Percentiles rank a stretch among this genome's conserved stretches.
These are phyloP conservation scores for Vicia faba DNA, from an alignment of 306 rosid species.

Conservation along the genomic window DNA sequence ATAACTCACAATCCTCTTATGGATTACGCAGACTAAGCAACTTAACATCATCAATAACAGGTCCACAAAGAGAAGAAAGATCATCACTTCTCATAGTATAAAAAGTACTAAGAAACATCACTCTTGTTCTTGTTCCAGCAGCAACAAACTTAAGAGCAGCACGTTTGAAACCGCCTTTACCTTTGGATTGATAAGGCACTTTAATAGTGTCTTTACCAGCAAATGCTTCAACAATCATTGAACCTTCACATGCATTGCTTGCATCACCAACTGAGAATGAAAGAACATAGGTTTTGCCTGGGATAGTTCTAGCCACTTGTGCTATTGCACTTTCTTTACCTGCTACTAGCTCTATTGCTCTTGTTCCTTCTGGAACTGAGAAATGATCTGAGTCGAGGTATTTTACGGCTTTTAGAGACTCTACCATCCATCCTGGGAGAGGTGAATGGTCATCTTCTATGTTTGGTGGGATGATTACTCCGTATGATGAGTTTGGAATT, in stretches of 20 bases:
- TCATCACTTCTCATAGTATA: conserved; percentile 94
- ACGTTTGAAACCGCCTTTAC: conserved; percentile 85
- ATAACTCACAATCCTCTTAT: too few relatives aligned
- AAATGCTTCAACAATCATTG: conserved; percentile 87
- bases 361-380: conserved; percentile 73
- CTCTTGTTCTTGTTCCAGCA: conserved; percentile 51
- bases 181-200: conserved; percentile 87
- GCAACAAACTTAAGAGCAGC: conserved; percentile 77
- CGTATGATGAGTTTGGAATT: conserved; percentile 83
- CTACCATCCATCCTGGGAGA: conserved; percentile 96
- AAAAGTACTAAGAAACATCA: conserved; percentile 83
- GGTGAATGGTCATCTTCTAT: conserved; percentile 94
- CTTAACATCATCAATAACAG: conserved; percentile 87
- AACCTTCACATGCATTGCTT: conserved; percentile 84
- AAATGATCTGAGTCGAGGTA: conserved; percentile 84
- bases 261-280: conserved; percentile 87
- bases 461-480: conserved; percentile 91
- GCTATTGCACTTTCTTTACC: conserved; percentile 98
- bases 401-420: conserved; percentile 91
- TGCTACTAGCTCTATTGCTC: conserved; percentile 84
- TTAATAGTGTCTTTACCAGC: conserved; percentile 72
- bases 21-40: conserved; percentile 68
- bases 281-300: conserved; percentile 69
- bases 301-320: conserved; percentile 75
- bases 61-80: conserved; percentile 91